These are phyloP conservation scores for Solanum pimpinellifolium DNA, from an alignment of 257 asterid genomes.

Conservation along the genomic window DNA sequence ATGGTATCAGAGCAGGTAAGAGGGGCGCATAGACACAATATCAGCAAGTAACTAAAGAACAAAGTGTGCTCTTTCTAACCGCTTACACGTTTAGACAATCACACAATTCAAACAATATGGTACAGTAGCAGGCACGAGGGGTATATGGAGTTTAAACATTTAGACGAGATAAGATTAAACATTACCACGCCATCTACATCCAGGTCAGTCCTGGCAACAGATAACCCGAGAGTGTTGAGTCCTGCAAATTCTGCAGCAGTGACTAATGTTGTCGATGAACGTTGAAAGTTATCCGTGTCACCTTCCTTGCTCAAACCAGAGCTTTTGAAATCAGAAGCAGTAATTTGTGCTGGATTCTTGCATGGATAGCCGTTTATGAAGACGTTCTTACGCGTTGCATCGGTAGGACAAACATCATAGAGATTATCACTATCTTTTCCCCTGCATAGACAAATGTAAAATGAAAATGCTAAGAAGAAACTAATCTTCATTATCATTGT, in stretches of 20 bases:
- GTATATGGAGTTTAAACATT: neutral
- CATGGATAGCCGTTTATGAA: constrained; percentile 63
- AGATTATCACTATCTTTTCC: constrained; percentile 41
- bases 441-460: neutral
- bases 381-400: constrained; percentile 1
- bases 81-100: neutral
- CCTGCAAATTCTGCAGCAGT: constrained; percentile 66
- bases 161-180: constrained; percentile 4
- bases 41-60: neutral
- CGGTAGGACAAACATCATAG: constrained; percentile 50
- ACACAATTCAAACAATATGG: neutral
- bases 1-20: neutral
- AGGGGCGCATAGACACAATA: neutral
- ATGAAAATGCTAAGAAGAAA: constrained; percentile 4
- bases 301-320: constrained; percentile 30
- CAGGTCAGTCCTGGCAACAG: constrained; percentile 47
- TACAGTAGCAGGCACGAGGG: neutral
- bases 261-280: constrained; percentile 25
- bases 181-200: constrained; percentile 52
- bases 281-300: constrained; percentile 32
- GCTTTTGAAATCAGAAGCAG: constrained; percentile 57
- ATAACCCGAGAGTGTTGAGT: constrained; percentile 58
- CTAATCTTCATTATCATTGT: constrained; percentile 1
- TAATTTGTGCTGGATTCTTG: constrained; percentile 34
- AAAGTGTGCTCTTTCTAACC: neutral